Base-by-base conservation (phyloP, 2,329 filamentous ascomycete genomes). In the Pseudonectria foliicola region DNA sequence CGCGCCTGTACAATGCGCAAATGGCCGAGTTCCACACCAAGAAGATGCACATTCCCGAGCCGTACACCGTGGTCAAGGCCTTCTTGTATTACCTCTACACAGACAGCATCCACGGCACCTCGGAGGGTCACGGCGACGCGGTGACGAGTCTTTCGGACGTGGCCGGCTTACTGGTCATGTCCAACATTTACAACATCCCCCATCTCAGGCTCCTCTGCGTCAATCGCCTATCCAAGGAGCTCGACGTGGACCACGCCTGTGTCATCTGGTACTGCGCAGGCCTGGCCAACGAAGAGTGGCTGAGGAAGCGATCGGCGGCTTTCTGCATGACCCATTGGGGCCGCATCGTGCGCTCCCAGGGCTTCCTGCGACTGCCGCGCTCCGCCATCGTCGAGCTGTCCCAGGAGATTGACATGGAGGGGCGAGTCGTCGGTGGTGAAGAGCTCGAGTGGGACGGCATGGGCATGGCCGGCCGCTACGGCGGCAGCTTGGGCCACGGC, bases 1-100 rank as follows among this genome's bases (percentile, higher is more conserved):
- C 84, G 27, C 82, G 92, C 12, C 69, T 98, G 3, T 96, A 94
- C 67, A 82, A 83, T 33, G 80, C 90, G 4, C 88, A 95, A 55
- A 98, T 98, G 92, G 81, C 85, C 10, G 92, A 98, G 58, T 98
- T 93, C 53, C 92, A 98, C 57, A 92, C 87, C 12, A 92, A 92
- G 54, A 88, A 85, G 60, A 92, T 98, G 83, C 90, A 98, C 62
- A 95, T 98, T 29, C 90, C 92, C 0, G 93, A 98, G 54, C 89
- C 90, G 1, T 96, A 95, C 60, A 82, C 80, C 2, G 88, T 95
- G 0, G 92, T 98, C 30, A 88, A 86, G 48, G 87, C 90, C 1
- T 98, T 98, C 55, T 71, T 98, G 18, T 90, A 92, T 62, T 98
- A 95, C 55, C 75, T 98, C 1, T 98, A 98, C 62, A 95, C 92